Evolutionary conservation across 805 yeast species (phyloP), one percentile per base, ranked within the genome.

Genomic region (Sugiyamaella valdiviana): DNA sequence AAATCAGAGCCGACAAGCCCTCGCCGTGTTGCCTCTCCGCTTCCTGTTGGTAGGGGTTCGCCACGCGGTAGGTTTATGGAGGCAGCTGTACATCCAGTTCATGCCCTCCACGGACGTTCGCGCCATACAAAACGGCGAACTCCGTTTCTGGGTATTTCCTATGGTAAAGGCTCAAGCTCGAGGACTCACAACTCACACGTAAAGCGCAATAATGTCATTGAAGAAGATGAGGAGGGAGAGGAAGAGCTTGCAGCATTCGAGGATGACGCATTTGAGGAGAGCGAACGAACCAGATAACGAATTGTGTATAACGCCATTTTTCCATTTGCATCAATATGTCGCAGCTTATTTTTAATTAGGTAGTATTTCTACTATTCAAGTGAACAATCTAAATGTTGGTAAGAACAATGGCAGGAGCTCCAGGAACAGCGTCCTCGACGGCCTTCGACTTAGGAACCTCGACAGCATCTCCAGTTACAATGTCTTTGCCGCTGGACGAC

Each of bases 381-480:
- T 12, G n/a, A 38, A 38, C 17, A 7, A 36, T 39, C 42, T 70
- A 76, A 42, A 83, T 62, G 67, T 90, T 90, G 57, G 71, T 78
- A 54, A 91, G 75, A 54, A 80, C 67, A 61, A 91, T 80, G 61
- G 95, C 97, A 36, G 99, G 98, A 57, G 78, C 77, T 52, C 98
- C 98, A 42, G 99, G 99, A 55, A 85, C 83, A 22, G 98, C 90
- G 53, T 75, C 75, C 55, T 86, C 96, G 51, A 85, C 74, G 38
- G 81, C 77, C 74, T 85, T 89, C 46, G 76, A 70, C 47, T 62
- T 56, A 35, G 81, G 75, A 55, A 89, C 74, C 57, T 76, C 84
- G 50, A 82, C 83, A 48, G 75, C 78, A 61, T 80, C 84, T 42
- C 85, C 90, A 43, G 90, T 77, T 44, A 79, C 57, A 48, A 85